Conservation (phyloP, 805 yeast genomes). For the Wickerhamomyces bovis region DNA sequence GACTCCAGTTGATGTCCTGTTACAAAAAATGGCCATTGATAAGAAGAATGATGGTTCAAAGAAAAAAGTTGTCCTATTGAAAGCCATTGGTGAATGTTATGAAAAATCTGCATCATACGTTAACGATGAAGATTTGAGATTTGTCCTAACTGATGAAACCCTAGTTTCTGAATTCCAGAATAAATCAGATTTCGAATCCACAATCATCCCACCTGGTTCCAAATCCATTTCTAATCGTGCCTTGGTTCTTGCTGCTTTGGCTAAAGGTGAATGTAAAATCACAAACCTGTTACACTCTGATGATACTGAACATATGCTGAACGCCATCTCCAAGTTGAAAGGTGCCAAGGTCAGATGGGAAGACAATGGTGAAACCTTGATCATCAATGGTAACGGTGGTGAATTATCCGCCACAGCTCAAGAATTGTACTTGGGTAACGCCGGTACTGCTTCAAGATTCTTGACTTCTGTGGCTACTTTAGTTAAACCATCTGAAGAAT, state of each 20-base stretch:
- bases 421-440: conserved; percentile 86
- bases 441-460: conserved; percentile 97
- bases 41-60: conserved; percentile 93
- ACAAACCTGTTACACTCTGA: conserved; percentile 90
- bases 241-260: conserved; percentile 84
- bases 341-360: conserved; percentile 83
- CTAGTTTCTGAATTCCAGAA: conserved; percentile 53
- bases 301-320: conserved; percentile 91
- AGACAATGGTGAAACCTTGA: conserved; percentile 84
- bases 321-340: conserved; percentile 70
- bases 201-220: conserved; percentile 88
- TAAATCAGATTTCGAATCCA: conserved; percentile 25
- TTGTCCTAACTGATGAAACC: conserved; percentile 78
- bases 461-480: conserved; percentile 89
- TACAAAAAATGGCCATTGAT: conserved; percentile 89
- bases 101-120: conserved; percentile 86
- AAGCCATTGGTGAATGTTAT: conserved; percentile 81
- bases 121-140: conserved; percentile 70
- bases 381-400: conserved; percentile 84
- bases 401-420: conserved; percentile 54
- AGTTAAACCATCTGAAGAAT: conserved; percentile 43
- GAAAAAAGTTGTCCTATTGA: conserved; percentile 80
- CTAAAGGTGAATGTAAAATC: conserved; percentile 76
- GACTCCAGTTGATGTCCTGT: conserved; percentile 69
- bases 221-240: conserved; percentile 97